Base-by-base conservation (phyloP, 1,284 basidiomycete genomes). In the Termitomyces sp. region DNA sequence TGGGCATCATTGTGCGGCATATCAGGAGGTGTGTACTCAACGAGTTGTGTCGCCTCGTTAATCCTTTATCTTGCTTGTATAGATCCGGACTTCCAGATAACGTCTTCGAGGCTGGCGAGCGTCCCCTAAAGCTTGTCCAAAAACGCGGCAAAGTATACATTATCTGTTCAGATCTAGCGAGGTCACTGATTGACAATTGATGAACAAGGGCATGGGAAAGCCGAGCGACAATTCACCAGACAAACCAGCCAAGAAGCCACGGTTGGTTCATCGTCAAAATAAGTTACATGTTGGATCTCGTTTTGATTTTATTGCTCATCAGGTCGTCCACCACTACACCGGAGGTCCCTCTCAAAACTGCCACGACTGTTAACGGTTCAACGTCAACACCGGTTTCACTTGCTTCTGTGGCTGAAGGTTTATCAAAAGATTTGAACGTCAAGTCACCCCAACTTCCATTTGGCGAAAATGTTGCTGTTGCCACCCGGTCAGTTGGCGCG, bases 1-100 rank as follows among this genome's bases (percentile, higher is more conserved):
- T 99, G 96, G 93, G 93, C 21, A 92, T 99, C 57, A 81, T 93
- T 44, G 88, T 99, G 18, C 85, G 93, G 49, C 89, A 98, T 67
- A 93, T 97, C 64, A 97, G 87, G 77, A 88, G 86, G 94, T 95
- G 66, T 61, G 81, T 66, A 42, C 55, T 52, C 58, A 46, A 48
- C 54, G 41, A 38, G 34, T 52, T 64, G 41, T 66, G 47, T 38
- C 39, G 44, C 45, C 33, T 33, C 13, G n/a, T 16, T 51, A 7
- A 43, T 28, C 4, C n/a, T 47, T 37, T 35, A 47, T 9, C 18
- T n/a, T 14, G 18, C 30, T 41, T 33, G 34, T 57, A 38, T 57
- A 92, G 90, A 60, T 75, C 86, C 46, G 73, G 77, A 8, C 72
- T 94, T 49, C 92, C 91, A 11, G 89, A 92, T 59, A 82, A 88